phyloP scores from a whole-genome alignment of 192 early-diverging fungal species.

The Coemansia sp. region DNA sequence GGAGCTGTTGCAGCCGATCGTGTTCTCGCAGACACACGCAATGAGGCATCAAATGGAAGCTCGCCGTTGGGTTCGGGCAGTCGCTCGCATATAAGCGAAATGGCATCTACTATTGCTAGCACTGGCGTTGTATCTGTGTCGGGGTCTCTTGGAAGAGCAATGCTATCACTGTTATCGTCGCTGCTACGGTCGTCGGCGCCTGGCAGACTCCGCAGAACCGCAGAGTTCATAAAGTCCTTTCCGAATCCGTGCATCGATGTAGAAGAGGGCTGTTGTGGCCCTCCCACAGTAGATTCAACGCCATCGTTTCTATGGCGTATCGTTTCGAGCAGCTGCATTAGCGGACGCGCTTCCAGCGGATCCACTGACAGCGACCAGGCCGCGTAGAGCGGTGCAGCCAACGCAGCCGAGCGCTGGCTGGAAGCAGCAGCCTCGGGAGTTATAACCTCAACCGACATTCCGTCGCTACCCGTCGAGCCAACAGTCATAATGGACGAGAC shows the following conservation, averaged over 20 bases:
- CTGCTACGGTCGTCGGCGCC: not conserved
- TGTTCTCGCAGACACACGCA: slow-evolving; percentile 36
- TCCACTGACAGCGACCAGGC: slow-evolving; percentile 47
- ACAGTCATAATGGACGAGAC: slow-evolving; percentile 46
- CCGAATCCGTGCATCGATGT: slow-evolving; percentile 34
- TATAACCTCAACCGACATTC: slow-evolving; percentile 31
- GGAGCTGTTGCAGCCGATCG: slow-evolving; percentile 20
- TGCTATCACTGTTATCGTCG: slow-evolving; percentile 2
- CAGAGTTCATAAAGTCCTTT: slow-evolving; percentile 47
- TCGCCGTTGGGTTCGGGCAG: slow-evolving; percentile 39
- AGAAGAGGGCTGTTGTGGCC: not conserved
- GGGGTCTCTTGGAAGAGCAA: slow-evolving; percentile 20
- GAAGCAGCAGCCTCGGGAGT: slow-evolving; percentile 32
- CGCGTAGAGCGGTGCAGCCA: slow-evolving; percentile 37
- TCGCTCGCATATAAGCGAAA: slow-evolving; percentile 20
- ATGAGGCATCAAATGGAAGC: slow-evolving; percentile 31
- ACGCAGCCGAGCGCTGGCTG: slow-evolving; percentile 22
- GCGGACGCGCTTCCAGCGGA: slow-evolving; percentile 34
- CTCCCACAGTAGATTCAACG: not conserved
- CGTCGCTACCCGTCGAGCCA: slow-evolving; percentile 2
- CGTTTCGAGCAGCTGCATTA: slow-evolving; percentile 16
- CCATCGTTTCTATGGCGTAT: slow-evolving; percentile 5
- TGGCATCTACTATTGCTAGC: slow-evolving; percentile 13
- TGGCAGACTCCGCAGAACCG: slow-evolving; percentile 29
- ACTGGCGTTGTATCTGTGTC: slow-evolving; percentile 20